A percentile compares a stretch with the other conserved stretches of the same genome.
phyloP scores from a whole-genome alignment of 2,329 filamentous ascomycete species.

The Ilyonectria sp. region DNA sequence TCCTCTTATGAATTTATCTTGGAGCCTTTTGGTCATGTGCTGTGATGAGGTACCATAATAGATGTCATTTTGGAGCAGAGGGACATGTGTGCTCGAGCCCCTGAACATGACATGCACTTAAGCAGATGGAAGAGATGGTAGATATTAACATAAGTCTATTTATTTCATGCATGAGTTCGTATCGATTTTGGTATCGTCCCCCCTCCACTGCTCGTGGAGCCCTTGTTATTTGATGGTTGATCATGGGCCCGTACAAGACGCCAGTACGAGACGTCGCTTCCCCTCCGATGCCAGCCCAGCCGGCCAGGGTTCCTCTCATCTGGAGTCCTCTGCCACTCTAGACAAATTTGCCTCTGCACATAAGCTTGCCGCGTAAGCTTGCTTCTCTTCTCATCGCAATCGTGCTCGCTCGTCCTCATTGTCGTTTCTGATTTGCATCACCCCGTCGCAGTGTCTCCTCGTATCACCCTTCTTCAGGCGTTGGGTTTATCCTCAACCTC shows the following conservation, averaged over 20 bases:
- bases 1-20: conserved; percentile 38
- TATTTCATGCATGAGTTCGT: conserved; percentile 40
- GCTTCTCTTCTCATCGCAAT: conserved; percentile 9
- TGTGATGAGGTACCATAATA: no score
- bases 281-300: conserved; percentile 18
- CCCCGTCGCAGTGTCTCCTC: conserved; percentile 3
- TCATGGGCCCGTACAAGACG: conserved; percentile 18
- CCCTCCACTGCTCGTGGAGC: conserved; percentile 3
- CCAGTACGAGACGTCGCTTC: conserved; percentile 14
- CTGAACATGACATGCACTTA: not conserved
- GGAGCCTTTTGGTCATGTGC: not conserved
- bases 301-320: conserved; percentile 1
- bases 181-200: conserved; percentile 37
- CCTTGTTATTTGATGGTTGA: conserved; percentile 7
- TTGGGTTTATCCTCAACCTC: conserved; percentile 53
- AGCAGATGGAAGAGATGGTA: conserved; percentile 13
- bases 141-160: conserved; percentile 42
- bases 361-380: conserved; percentile 3
- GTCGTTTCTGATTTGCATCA: not conserved
- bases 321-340: not conserved
- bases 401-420: not conserved
- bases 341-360: not conserved
- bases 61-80: not conserved
- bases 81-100: not conserved
- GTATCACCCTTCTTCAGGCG: conserved; percentile 23